Percentiles rank a stretch among this genome's conserved stretches.
These are phyloP conservation scores for Pyrus communis DNA, from an alignment of 306 rosid genomes.

Conservation along the genomic window DNA sequence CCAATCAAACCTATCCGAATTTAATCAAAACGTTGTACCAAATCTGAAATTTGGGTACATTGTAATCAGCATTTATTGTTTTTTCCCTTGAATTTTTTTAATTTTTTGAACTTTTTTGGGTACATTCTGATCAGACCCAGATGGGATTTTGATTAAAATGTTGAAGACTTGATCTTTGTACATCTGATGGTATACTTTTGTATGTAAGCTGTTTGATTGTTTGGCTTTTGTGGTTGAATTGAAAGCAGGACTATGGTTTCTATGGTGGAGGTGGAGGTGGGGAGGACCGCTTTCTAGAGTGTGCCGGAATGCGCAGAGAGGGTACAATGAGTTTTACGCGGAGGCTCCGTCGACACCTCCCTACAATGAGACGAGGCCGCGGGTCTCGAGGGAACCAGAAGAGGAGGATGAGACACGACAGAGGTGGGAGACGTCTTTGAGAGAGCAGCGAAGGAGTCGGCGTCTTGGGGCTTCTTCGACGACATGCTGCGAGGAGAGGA, in stretches of 20 bases:
- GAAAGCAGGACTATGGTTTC: slow-evolving; percentile 62
- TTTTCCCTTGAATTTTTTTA: not conserved
- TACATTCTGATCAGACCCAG: not conserved
- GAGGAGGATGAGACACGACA: too few relatives aligned
- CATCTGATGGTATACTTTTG: slow-evolving; percentile 26
- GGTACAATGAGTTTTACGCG: slow-evolving; percentile 57
- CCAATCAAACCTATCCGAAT: not conserved
- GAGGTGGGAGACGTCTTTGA: too few relatives aligned
- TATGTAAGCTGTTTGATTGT: slow-evolving; percentile 12
- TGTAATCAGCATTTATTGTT: not conserved
- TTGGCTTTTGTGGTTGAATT: slow-evolving; percentile 24
- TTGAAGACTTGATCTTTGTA: slow-evolving; percentile 7
- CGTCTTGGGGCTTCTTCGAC: too few relatives aligned
- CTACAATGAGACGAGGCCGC: slow-evolving; percentile 3
- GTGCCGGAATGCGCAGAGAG: slow-evolving; percentile 63
- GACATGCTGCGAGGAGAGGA: too few relatives aligned
- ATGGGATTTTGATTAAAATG: not conserved
- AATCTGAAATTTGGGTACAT: not conserved
- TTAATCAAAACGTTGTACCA: not conserved
- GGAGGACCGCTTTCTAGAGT: slow-evolving; percentile 73
- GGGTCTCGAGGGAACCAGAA: too few relatives aligned
- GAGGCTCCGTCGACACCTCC: slow-evolving; percentile 81
- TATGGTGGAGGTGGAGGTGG: slow-evolving; percentile 37
- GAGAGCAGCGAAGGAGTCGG: too few relatives aligned
- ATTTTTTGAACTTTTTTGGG: not conserved